Evolutionary conservation across 495 filamentous ascomycete genomes (phyloP).

Genomic region (Rusavskia elegans): DNA sequence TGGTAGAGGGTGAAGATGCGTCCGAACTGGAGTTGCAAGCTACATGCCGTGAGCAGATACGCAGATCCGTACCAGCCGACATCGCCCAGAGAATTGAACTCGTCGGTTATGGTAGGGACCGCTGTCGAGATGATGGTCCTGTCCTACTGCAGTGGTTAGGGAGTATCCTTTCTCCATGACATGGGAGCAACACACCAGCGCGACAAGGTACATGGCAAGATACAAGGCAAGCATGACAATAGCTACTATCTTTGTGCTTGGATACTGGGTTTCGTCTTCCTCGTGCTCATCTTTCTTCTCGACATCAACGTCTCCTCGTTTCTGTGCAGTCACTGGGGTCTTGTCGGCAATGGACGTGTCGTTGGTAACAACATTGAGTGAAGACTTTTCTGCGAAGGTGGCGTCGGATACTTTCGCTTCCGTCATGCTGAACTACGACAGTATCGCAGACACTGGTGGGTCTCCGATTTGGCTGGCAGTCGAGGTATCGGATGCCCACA

Average conservation of each 20-base stretch:
- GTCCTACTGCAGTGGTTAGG: conserved; percentile 15
- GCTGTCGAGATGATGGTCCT: conserved; percentile 55
- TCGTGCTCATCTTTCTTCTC: not conserved
- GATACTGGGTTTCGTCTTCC: conserved; percentile 15
- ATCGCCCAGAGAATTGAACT: conserved; percentile 47
- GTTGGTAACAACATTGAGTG: no score
- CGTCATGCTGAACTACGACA: no score
- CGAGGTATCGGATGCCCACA: no score
- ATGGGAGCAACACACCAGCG: conserved; percentile 12
- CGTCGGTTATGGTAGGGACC: conserved; percentile 55
- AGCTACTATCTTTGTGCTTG: not conserved
- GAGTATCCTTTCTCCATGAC: not conserved
- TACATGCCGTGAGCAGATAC: conserved; percentile 47
- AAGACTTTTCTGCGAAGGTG: no score
- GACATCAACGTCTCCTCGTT: not conserved
- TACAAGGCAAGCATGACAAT: conserved; percentile 14
- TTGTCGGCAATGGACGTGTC: no score
- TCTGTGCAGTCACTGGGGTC: no score
- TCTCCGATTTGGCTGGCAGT: no score
- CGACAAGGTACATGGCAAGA: conserved; percentile 16
- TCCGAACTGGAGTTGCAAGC: conserved; percentile 44
- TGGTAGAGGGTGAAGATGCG: conserved; percentile 45
- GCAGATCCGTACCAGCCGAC: conserved; percentile 50
- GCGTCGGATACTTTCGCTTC: no score
- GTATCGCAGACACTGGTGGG: no score